Conservation (phyloP, 2,329 filamentous ascomycete species). For the Diaporthe capsici region DNA sequence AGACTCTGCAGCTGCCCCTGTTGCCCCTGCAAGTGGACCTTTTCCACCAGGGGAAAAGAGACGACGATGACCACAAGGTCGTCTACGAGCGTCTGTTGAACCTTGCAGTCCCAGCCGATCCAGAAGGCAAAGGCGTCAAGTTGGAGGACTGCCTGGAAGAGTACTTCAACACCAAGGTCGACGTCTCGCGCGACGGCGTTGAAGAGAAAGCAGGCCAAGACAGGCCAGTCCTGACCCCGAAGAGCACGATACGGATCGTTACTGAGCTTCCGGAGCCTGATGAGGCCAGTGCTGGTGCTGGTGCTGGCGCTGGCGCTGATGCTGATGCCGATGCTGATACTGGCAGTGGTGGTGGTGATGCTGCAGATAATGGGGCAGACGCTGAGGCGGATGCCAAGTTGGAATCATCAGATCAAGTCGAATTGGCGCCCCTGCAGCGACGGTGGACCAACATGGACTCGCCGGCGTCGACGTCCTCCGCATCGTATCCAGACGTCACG, state of each 20-base stretch:
- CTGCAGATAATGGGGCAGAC: constrained; percentile 2
- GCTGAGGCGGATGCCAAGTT: constrained; percentile 33
- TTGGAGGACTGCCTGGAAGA: constrained; percentile 93
- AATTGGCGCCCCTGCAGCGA: constrained; percentile 49
- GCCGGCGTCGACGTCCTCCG: constrained; percentile 42
- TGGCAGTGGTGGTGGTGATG: constrained; percentile 33
- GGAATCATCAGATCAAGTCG: constrained; percentile 42
- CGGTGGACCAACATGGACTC: constrained; percentile 52
- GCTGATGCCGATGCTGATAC: constrained; percentile 41
- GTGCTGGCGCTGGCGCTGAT: constrained; percentile 40
- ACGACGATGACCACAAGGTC: constrained; percentile 92
- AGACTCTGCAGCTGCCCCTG: constrained; percentile 87
- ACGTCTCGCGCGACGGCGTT: constrained; percentile 82
- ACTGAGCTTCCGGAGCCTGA: constrained; percentile 41
- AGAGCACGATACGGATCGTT: constrained; percentile 53
- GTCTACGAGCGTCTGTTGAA: constrained; percentile 93
- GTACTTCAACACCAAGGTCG: constrained; percentile 95
- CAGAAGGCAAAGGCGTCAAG: constrained; percentile 78
- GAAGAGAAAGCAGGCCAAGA: constrained; percentile 63
- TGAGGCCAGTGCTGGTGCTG: constrained; percentile 13
- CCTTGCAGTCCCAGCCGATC: constrained; percentile 86
- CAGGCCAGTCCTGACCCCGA: constrained; percentile 47
- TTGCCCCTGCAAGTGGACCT: constrained; percentile 94
- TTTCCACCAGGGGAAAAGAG: constrained; percentile 87
- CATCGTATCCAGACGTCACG: constrained; percentile 44